phyloP scores from a whole-genome alignment of 1,139 yeast genomes.

The Lodderomyces oxycetoniae region DNA sequence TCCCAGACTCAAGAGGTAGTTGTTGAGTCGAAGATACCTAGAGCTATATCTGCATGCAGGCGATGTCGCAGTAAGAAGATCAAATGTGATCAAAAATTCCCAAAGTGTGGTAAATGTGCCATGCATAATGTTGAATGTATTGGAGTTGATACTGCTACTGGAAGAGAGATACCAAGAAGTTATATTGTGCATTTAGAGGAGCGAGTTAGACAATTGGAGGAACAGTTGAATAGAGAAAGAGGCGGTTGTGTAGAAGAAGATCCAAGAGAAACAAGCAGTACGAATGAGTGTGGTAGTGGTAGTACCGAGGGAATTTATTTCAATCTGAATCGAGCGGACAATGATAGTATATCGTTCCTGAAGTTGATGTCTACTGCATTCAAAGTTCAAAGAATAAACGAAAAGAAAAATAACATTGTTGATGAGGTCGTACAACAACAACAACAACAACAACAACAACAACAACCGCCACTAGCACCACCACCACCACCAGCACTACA shows the following conservation, averaged over 20 bases:
- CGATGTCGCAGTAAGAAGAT: conserved; percentile 76
- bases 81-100: conserved; percentile 79
- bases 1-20: too few species aligned
- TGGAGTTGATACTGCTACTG: conserved; percentile 83
- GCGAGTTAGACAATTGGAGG: conserved; percentile 53
- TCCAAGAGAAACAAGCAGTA: neutral
- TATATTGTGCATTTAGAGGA: conserved; percentile 73
- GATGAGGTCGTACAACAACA: conserved; percentile 12
- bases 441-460: neutral
- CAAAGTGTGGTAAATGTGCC: conserved; percentile 68
- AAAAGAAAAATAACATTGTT: conserved; percentile 7
- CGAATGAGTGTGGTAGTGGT: neutral
- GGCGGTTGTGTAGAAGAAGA: neutral
- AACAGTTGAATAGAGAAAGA: conserved; percentile 23
- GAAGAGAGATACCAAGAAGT: conserved; percentile 78
- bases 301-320: neutral
- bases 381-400: conserved; percentile 42
- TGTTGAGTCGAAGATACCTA: conserved; percentile 37
- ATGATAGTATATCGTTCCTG: conserved; percentile 54
- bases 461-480: too few species aligned
- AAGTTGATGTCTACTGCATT: conserved; percentile 73
- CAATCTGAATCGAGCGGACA: neutral
- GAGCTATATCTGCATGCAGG: conserved; percentile 76
- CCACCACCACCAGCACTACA: neutral
- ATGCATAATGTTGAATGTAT: conserved; percentile 71